Evolutionary conservation across 2,329 filamentous ascomycete species (phyloP).

Genomic region (Penicillium occitanis): DNA sequence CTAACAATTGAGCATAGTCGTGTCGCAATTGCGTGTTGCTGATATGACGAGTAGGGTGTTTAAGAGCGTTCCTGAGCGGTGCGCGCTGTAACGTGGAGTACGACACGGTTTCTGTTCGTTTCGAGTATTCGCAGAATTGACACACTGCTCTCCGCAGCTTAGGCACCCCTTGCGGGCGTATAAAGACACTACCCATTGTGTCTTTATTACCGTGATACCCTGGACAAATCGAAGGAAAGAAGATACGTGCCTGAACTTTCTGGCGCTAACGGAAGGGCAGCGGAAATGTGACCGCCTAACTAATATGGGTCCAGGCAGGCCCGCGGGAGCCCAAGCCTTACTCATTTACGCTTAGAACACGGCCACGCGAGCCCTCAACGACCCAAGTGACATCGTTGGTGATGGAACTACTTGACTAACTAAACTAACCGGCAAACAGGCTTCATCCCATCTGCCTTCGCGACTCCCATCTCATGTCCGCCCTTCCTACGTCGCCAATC

Average conservation of each 20-base stretch:
- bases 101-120: slow-evolving; percentile 25
- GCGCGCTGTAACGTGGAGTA: slow-evolving; percentile 21
- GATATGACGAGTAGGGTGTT: slow-evolving; percentile 6
- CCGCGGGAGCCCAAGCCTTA: slow-evolving; percentile 8
- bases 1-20: neutral
- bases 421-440: neutral
- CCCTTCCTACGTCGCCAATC: neutral
- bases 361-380: slow-evolving; percentile 15
- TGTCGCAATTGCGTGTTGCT: slow-evolving; percentile 6
- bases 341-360: slow-evolving; percentile 10
- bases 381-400: slow-evolving; percentile 13
- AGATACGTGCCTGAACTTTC: slow-evolving; percentile 7
- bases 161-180: slow-evolving; percentile 29
- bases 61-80: slow-evolving; percentile 8
- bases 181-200: slow-evolving; percentile 38
- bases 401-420: neutral
- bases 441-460: neutral
- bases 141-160: slow-evolving; percentile 31
- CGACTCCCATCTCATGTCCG: neutral
- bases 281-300: slow-evolving; percentile 17
- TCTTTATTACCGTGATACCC: neutral
- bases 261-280: slow-evolving; percentile 3
- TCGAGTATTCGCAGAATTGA: slow-evolving; percentile 41
- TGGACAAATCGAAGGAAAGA: neutral
- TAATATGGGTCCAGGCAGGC: neutral